Evolutionary conservation across 2,329 filamentous ascomycete genomes (phyloP).

Genomic region (Blumeria graminis): DNA sequence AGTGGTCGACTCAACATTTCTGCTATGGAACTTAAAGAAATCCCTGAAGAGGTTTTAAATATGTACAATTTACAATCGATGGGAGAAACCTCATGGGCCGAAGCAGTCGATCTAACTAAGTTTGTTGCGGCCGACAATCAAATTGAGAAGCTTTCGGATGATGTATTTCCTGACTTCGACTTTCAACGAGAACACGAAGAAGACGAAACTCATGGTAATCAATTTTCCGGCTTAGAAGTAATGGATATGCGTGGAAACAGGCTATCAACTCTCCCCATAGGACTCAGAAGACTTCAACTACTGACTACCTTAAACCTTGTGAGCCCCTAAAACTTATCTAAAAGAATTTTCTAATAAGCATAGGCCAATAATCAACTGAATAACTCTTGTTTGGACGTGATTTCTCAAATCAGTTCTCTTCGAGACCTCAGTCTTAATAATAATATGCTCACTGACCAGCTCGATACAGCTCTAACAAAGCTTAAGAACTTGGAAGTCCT

Average conservation of each 20-base stretch:
- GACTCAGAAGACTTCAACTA: slow-evolving; percentile 45
- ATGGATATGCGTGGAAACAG: slow-evolving; percentile 74
- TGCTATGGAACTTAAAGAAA: slow-evolving; percentile 52
- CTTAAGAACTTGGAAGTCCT: slow-evolving; percentile 52
- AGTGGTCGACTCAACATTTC: slow-evolving; percentile 76
- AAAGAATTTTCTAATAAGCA: not conserved
- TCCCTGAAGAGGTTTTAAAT: slow-evolving; percentile 60
- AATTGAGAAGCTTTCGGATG: slow-evolving; percentile 46
- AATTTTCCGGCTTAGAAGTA: slow-evolving; percentile 61
- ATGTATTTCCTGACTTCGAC: slow-evolving; percentile 52
- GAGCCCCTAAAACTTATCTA: slow-evolving; percentile 14
- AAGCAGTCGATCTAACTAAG: slow-evolving; percentile 66
- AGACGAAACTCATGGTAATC: slow-evolving; percentile 42
- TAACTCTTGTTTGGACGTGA: slow-evolving; percentile 44
- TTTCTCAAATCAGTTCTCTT: slow-evolving; percentile 48
- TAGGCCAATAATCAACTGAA: slow-evolving; percentile 62
- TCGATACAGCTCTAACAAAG: slow-evolving; percentile 37
- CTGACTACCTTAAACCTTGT: slow-evolving; percentile 68
- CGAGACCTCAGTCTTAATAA: slow-evolving; percentile 62
- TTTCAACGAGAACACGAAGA: slow-evolving; percentile 20
- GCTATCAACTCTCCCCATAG: slow-evolving; percentile 46
- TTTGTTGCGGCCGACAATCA: slow-evolving; percentile 83
- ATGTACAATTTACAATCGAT: slow-evolving; percentile 70
- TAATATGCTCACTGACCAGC: slow-evolving; percentile 45
- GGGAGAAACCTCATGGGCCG: slow-evolving; percentile 58